A percentile compares a stretch with the other conserved stretches of the same genome.
These are phyloP conservation scores for Apophysomyces trapeziformis DNA, from an alignment of 371 early-diverging fungal species.

Conservation along the genomic window DNA sequence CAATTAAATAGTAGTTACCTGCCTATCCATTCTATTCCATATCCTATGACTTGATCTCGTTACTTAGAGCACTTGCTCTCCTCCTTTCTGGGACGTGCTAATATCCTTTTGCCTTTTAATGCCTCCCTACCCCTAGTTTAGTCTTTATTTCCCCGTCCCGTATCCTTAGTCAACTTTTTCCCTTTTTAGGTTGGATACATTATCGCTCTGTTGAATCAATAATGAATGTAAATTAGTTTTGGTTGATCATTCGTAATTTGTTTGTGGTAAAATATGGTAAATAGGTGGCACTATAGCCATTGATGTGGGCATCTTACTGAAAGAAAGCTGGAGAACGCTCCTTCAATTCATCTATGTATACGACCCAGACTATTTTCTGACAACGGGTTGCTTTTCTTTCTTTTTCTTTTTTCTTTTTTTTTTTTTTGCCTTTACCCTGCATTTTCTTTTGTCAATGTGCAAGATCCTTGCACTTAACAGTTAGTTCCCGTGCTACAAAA, in stretches of 20 bases:
- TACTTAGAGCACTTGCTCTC: not conserved
- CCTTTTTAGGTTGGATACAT: not conserved
- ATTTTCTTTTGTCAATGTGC: constrained; percentile 15
- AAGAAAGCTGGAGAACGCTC: not conserved
- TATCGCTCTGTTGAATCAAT: not conserved
- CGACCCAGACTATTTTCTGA: constrained; percentile 3
- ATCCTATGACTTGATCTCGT: not conserved
- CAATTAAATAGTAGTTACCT: too few relatives aligned
- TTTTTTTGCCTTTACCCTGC: constrained; percentile 18
- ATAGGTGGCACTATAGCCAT: too few relatives aligned
- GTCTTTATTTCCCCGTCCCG: not conserved
- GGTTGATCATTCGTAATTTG: not conserved
- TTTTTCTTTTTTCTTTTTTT: not conserved
- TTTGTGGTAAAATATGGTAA: not conserved
- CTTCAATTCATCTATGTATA: not conserved
- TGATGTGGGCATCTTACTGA: too few relatives aligned
- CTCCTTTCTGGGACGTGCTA: constrained; percentile 3
- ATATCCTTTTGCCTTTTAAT: not conserved
- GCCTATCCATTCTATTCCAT: too few relatives aligned
- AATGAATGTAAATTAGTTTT: not conserved
- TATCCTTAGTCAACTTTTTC: constrained; percentile 2
- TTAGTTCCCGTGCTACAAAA: not conserved
- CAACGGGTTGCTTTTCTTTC: not conserved
- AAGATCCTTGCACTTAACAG: constrained; percentile 9
- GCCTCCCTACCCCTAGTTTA: constrained; percentile 5